Conservation (phyloP, 2,329 filamentous ascomycete genomes). For the Phyllosticta citriasiana region DNA sequence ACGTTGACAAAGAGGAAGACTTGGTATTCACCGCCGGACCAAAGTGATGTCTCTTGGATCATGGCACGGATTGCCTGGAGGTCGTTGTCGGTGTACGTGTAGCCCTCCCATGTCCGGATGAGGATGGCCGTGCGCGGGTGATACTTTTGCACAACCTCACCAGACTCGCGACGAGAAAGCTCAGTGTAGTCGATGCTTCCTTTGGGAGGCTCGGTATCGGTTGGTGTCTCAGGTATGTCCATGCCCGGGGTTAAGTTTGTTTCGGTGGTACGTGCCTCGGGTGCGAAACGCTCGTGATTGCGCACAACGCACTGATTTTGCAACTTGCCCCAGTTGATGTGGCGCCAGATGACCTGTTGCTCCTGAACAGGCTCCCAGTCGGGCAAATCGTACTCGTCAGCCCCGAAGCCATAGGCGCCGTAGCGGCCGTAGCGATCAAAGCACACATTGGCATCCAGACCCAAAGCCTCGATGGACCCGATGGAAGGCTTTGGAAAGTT, state of each 20-base stretch:
- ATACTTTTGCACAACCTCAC: slow-evolving; percentile 20
- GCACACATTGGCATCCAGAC: slow-evolving; percentile 45
- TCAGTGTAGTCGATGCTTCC: slow-evolving; percentile 1
- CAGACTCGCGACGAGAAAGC: slow-evolving; percentile 4
- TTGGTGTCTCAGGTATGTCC: slow-evolving; percentile 1
- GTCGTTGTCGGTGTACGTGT: slow-evolving; percentile 38
- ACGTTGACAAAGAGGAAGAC: slow-evolving; percentile 40
- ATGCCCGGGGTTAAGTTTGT: slow-evolving; percentile 7
- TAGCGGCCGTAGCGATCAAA: slow-evolving; percentile 49
- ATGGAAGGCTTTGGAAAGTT: slow-evolving; percentile 26
- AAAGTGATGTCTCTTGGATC: slow-evolving; percentile 36
- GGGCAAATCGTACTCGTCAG: slow-evolving; percentile 38
- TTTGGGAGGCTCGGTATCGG: slow-evolving; percentile 4
- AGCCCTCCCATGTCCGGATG: slow-evolving; percentile 38
- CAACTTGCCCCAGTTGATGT: slow-evolving; percentile 60
- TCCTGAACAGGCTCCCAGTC: slow-evolving; percentile 24
- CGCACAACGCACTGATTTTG: slow-evolving; percentile 55
- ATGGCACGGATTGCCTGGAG: slow-evolving; percentile 36
- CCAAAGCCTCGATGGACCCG: slow-evolving; percentile 29
- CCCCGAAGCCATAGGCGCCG: slow-evolving; percentile 47
- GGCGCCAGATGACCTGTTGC: slow-evolving; percentile 46
- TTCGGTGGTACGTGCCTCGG: slow-evolving; percentile 29
- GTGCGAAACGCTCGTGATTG: slow-evolving; percentile 54
- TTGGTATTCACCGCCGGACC: slow-evolving; percentile 38
- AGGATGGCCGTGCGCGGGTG: slow-evolving; percentile 36